These are phyloP conservation scores for Didymellaceae sp. DNA, from an alignment of 2,329 filamentous ascomycete genomes.

Conservation along the genomic window DNA sequence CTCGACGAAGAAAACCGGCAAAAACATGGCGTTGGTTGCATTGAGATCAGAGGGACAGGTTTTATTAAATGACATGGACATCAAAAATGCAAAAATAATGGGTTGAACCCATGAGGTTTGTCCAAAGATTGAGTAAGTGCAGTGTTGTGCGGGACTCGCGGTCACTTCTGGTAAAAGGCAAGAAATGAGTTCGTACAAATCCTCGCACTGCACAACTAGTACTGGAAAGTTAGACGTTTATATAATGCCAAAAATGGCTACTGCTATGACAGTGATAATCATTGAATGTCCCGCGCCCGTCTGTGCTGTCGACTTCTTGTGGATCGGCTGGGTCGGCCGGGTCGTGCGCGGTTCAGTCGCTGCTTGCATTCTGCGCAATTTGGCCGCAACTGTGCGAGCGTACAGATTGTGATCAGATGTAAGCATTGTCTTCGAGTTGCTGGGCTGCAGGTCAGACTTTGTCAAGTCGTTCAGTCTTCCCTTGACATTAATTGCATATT, in stretches of 20 bases:
- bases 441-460: no score
- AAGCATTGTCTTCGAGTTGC: no score
- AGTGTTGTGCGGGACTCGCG: slow-evolving; percentile 68
- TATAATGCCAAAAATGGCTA: not conserved
- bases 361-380: not conserved
- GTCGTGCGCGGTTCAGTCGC: slow-evolving; percentile 1
- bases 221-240: slow-evolving; percentile 2
- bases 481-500: no score
- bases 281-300: no score
- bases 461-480: no score
- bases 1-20: not conserved
- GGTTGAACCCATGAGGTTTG: slow-evolving; percentile 51
- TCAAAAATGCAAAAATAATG: slow-evolving; percentile 43
- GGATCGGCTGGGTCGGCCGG: not conserved
- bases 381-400: slow-evolving; percentile 1
- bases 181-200: slow-evolving; percentile 76
- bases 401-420: no score
- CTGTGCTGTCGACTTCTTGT: no score
- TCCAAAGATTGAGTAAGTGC: slow-evolving; percentile 67
- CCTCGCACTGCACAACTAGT: slow-evolving; percentile 67
- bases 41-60: not conserved
- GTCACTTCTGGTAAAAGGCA: slow-evolving; percentile 83
- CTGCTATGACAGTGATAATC: no score
- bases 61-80: not conserved
- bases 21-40: not conserved